phyloP scores from a whole-genome alignment of 1,284 basidiomycete species.

The Irpex sp. region DNA sequence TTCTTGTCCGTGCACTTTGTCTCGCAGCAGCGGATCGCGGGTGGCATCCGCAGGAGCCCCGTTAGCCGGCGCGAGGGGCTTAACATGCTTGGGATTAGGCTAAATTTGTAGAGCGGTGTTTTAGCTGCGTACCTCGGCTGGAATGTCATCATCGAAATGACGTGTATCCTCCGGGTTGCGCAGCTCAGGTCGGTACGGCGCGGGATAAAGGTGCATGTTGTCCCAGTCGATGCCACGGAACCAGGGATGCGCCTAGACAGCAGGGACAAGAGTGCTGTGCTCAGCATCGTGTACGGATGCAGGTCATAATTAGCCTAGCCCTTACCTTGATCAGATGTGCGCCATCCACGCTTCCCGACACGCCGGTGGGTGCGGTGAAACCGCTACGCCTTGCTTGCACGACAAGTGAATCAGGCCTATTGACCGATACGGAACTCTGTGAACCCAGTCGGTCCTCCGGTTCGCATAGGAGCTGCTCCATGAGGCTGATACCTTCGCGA shows the following conservation, averaged over 20 bases:
- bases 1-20: slow-evolving; percentile 81
- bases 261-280: slow-evolving; percentile 12
- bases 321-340: slow-evolving; percentile 83
- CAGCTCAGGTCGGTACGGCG: slow-evolving; percentile 88
- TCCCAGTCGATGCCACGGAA: slow-evolving; percentile 85
- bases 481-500: slow-evolving; percentile 82
- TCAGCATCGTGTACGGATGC: slow-evolving; percentile 18
- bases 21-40: slow-evolving; percentile 82
- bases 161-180: slow-evolving; percentile 77
- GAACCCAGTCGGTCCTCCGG: slow-evolving; percentile 90
- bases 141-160: slow-evolving; percentile 93
- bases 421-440: slow-evolving; percentile 61
- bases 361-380: slow-evolving; percentile 52
- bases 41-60: slow-evolving; percentile 81
- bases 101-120: not conserved
- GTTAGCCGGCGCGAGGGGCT: slow-evolving; percentile 89
- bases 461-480: slow-evolving; percentile 88
- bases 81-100: slow-evolving; percentile 8
- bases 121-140: slow-evolving; percentile 68
- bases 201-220: slow-evolving; percentile 73
- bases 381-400: slow-evolving; percentile 71
- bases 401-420: slow-evolving; percentile 74
- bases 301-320: slow-evolving; percentile 12
- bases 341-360: slow-evolving; percentile 66
- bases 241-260: slow-evolving; percentile 73